A percentile compares a stretch with the other conserved stretches of the same genome.
These are phyloP conservation scores for Aristolochia fimbriata DNA, from an alignment of 164 flowering plant genomes.

Conservation along the genomic window DNA sequence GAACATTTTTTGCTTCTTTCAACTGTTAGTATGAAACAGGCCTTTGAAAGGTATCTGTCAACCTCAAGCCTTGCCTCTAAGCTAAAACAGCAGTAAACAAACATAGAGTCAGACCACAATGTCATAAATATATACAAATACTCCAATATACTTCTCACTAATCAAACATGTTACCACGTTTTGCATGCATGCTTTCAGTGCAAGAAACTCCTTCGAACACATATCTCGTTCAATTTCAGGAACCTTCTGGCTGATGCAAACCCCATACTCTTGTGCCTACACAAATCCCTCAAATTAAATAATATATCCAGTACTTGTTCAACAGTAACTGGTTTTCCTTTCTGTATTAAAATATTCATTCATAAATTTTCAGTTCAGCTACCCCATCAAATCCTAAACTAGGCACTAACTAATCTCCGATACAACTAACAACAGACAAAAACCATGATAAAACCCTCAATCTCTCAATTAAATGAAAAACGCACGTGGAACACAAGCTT, in stretches of 20 bases:
- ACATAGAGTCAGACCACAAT: neutral
- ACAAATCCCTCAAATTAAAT: neutral
- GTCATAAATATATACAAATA: neutral
- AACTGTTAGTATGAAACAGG: neutral
- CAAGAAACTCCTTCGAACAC: constrained; percentile 86
- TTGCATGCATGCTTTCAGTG: constrained; percentile 76
- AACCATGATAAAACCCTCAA: no score
- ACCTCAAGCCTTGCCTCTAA: constrained; percentile 1
- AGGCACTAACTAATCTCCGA: neutral
- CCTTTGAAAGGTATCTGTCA: neutral
- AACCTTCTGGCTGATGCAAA: constrained; percentile 78
- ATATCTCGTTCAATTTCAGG: constrained; percentile 83
- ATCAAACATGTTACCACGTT: constrained; percentile 38
- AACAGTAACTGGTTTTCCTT: neutral
- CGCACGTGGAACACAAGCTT: no score
- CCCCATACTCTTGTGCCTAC: constrained; percentile 80
- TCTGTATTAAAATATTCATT: neutral
- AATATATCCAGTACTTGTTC: neutral
- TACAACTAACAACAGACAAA: no score
- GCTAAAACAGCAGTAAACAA: constrained; percentile 6
- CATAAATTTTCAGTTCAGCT: neutral
- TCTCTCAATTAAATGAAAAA: no score
- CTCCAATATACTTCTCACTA: neutral
- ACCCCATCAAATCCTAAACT: neutral
- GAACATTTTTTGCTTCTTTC: constrained; percentile 31